Evolutionary conservation across 352 stramenopile species (phyloP).

Genomic region (Pythium coloratum): DNA sequence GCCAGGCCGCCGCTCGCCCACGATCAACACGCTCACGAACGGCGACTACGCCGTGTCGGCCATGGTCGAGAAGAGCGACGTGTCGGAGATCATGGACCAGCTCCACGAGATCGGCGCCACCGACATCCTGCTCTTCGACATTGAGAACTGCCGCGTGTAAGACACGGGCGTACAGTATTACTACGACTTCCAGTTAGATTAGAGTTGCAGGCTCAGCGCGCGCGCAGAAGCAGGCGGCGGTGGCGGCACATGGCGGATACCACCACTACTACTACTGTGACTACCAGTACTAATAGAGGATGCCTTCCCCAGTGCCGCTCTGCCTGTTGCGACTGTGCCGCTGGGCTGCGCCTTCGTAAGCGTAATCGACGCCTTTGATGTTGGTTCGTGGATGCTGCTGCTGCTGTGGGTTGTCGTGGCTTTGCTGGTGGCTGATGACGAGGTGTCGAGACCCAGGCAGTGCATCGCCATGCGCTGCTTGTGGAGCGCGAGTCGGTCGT

Average conservation of each 20-base stretch:
- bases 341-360: not conserved
- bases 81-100: slow-evolving; percentile 96
- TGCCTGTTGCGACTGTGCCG: not conserved
- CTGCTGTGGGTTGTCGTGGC: not conserved
- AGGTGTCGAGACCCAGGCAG: slow-evolving; percentile 43
- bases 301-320: not conserved
- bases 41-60: slow-evolving; percentile 89
- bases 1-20: slow-evolving; percentile 93
- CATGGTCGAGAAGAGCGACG: slow-evolving; percentile 90
- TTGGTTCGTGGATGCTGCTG: not conserved
- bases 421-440: not conserved
- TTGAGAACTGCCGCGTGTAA: slow-evolving; percentile 93
- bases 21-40: slow-evolving; percentile 90
- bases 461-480: slow-evolving; percentile 48
- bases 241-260: slow-evolving; percentile 5
- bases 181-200: slow-evolving; percentile 11
- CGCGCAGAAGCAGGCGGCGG: not conserved
- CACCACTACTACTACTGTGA: not conserved
- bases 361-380: not conserved
- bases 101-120: slow-evolving; percentile 94
- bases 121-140: slow-evolving; percentile 96
- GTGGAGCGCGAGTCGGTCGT: slow-evolving; percentile 23
- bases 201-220: slow-evolving; percentile 20
- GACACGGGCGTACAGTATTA: not conserved
- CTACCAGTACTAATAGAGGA: not conserved